A percentile compares a stretch with the other conserved stretches of the same genome.
phyloP scores from a whole-genome alignment of 805 yeast genomes.

The Pichia paraexigua region DNA sequence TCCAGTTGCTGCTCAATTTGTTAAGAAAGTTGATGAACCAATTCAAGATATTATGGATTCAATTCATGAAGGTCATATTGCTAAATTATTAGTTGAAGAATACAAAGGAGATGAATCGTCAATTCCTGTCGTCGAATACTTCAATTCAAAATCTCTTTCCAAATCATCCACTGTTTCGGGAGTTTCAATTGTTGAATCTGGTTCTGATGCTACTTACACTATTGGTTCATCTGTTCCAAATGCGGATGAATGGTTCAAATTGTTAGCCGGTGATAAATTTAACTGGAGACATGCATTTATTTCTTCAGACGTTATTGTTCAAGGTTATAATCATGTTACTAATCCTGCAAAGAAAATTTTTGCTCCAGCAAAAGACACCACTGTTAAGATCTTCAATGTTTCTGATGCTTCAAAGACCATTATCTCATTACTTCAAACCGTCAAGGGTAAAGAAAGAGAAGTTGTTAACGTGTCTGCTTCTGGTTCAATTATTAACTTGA shows the following conservation, averaged over 20 bases:
- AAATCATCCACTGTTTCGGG: slow-evolving; percentile 30
- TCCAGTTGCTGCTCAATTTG: slow-evolving; percentile 94
- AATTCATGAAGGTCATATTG: slow-evolving; percentile 86
- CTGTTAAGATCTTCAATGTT: slow-evolving; percentile 51
- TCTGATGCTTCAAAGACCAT: slow-evolving; percentile 46
- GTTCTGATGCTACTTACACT: slow-evolving; percentile 30
- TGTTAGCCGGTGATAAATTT: slow-evolving; percentile 69
- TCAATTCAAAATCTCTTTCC: slow-evolving; percentile 58
- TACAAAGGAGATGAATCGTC: slow-evolving; percentile 62
- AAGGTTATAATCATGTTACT: slow-evolving; percentile 68
- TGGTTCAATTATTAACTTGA: slow-evolving; percentile 52
- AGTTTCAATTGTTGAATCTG: slow-evolving; percentile 29
- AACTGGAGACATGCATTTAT: slow-evolving; percentile 92
- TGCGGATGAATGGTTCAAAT: slow-evolving; percentile 58
- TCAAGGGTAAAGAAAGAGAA: slow-evolving; percentile 62
- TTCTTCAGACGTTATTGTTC: slow-evolving; percentile 71
- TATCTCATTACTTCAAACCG: slow-evolving; percentile 58
- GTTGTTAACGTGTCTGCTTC: slow-evolving; percentile 55
- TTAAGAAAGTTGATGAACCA: slow-evolving; percentile 85
- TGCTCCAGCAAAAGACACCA: slow-evolving; percentile 57
- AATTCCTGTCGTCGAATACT: slow-evolving; percentile 86
- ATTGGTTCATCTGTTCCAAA: slow-evolving; percentile 31
- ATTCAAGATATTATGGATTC: slow-evolving; percentile 81
- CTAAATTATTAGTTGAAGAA: slow-evolving; percentile 53
- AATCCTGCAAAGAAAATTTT: slow-evolving; percentile 79